These are phyloP conservation scores for Castanea mollissima DNA, from an alignment of 306 rosid genomes.

Conservation along the genomic window DNA sequence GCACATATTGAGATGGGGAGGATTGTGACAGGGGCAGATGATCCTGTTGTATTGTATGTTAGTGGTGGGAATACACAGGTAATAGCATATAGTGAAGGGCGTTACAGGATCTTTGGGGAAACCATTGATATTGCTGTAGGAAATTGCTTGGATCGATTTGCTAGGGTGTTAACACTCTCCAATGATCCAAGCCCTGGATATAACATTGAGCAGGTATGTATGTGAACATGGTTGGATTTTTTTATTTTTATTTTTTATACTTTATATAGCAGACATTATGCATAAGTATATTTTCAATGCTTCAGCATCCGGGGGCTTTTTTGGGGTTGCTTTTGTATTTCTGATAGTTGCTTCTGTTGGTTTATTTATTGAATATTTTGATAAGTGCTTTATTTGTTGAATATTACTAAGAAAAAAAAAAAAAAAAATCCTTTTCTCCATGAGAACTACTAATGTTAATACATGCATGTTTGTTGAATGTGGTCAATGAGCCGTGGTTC, in stretches of 20 bases:
- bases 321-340: no score
- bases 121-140: constrained; percentile 94
- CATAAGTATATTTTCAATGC: no score
- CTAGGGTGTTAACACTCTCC: constrained; percentile 75
- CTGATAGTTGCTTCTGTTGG: no score
- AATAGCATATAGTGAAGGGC: constrained; percentile 88
- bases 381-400: no score
- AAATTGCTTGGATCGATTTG: constrained; percentile 92
- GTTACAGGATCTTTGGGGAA: constrained; percentile 84
- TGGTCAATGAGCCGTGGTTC: no score
- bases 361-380: no score
- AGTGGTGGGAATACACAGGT: constrained; percentile 96
- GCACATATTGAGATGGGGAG: constrained; percentile 98
- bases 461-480: no score
- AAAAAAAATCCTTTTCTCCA: background rate
- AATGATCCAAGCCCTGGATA: constrained; percentile 90
- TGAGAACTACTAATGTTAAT: no score
- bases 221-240: background rate
- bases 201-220: constrained; percentile 82
- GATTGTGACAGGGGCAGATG: constrained; percentile 84
- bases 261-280: no score
- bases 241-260: no score
- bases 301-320: no score
- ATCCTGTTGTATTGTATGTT: constrained; percentile 87
- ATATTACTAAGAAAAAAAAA: no score